Conservation (phyloP, 495 filamentous ascomycete species). For the Haplographium delicatum region DNA sequence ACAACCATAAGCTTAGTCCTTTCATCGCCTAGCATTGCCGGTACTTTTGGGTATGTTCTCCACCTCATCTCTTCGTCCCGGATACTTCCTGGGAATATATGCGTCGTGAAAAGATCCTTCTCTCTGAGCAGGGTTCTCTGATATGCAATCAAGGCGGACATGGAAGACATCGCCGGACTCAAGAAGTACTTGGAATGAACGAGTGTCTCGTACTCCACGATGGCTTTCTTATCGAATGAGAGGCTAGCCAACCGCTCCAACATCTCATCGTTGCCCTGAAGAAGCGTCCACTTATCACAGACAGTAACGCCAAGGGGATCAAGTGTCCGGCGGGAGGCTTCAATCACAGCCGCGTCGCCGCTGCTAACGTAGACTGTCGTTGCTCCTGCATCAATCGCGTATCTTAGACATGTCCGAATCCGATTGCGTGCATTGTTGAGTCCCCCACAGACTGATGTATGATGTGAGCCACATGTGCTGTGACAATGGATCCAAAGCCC, state of each 20-base stretch:
- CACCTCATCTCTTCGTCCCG: neutral
- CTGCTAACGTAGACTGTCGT: conserved; percentile 11
- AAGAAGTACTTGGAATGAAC: conserved; percentile 2
- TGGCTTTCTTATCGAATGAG: conserved; percentile 13
- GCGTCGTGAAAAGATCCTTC: conserved; percentile 2
- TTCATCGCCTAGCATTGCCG: conserved; percentile 6
- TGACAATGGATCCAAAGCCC: conserved; percentile 13
- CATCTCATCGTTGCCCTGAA: neutral
- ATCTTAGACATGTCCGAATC: conserved; percentile 7
- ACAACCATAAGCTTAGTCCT: conserved; percentile 6
- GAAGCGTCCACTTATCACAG: conserved; percentile 12
- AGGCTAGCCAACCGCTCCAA: neutral
- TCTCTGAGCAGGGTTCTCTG: conserved; percentile 1
- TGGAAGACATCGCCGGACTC: conserved; percentile 1
- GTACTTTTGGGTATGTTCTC: neutral
- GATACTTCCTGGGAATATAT: conserved; percentile 8
- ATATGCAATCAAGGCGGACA: conserved; percentile 11
- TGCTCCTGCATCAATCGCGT: conserved; percentile 8
- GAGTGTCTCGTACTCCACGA: conserved; percentile 8
- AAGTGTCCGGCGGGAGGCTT: conserved; percentile 4
- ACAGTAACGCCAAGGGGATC: conserved; percentile 1
- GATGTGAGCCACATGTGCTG: neutral
- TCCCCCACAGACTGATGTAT: conserved; percentile 4
- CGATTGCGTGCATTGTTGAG: conserved; percentile 7
- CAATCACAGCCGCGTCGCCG: conserved; percentile 6